A percentile compares a stretch with the other conserved stretches of the same genome.
Evolutionary conservation across 306 rosid genomes (phyloP).

Genomic region (Fagus sylvatica): DNA sequence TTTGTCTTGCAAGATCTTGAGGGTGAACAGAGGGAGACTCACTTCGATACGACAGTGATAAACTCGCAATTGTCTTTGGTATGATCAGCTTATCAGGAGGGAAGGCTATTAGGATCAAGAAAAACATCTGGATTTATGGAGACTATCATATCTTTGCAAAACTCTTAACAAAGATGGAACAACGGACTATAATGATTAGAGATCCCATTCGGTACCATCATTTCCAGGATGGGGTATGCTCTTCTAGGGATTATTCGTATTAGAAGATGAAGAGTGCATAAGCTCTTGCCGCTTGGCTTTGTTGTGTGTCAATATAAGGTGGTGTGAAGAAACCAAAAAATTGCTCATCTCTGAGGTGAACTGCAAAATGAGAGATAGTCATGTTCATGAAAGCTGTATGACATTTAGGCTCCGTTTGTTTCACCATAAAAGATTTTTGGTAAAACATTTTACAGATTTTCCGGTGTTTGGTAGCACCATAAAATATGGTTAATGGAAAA

Average conservation of each 20-base stretch:
- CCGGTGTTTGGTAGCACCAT: too few relatives aligned
- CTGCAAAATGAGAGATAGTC: not conserved
- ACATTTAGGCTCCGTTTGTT: too few relatives aligned
- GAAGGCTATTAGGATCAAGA: slow-evolving; percentile 72
- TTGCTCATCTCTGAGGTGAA: not conserved
- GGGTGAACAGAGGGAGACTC: slow-evolving; percentile 84
- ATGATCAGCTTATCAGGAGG: slow-evolving; percentile 66
- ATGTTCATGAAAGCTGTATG: not conserved
- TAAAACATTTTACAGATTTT: too few relatives aligned
- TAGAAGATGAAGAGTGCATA: slow-evolving; percentile 10
- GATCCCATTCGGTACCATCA: slow-evolving; percentile 93
- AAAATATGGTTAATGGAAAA: too few relatives aligned
- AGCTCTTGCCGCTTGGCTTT: not conserved
- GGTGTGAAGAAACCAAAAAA: not conserved
- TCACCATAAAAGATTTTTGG: too few relatives aligned
- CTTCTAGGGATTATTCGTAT: slow-evolving; percentile 91
- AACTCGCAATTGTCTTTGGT: slow-evolving; percentile 72
- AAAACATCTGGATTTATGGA: slow-evolving; percentile 89
- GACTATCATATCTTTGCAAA: slow-evolving; percentile 88
- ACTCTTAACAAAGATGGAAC: slow-evolving; percentile 56
- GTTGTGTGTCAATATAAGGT: not conserved
- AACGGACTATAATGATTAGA: slow-evolving; percentile 67
- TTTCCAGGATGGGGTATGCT: slow-evolving; percentile 73
- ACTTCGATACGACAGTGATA: slow-evolving; percentile 79
- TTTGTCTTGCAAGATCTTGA: slow-evolving; percentile 90